These are phyloP conservation scores for Aspergillus versicolor DNA, from an alignment of 2,329 filamentous ascomycete species.

Conservation along the genomic window DNA sequence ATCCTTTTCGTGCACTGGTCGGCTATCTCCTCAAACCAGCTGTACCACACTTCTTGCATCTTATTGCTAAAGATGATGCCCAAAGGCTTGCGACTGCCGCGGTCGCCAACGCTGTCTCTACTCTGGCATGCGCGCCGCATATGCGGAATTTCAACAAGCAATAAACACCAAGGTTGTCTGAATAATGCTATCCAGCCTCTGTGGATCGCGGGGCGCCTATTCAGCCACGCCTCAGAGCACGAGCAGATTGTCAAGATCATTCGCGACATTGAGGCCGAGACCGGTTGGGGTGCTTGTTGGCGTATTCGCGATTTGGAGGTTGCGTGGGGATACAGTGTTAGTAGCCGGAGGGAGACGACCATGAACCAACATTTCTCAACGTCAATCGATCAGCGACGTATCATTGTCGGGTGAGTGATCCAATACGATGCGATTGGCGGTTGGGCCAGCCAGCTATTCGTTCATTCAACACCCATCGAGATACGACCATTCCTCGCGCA, in stretches of 20 bases:
- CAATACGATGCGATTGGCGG: too few relatives aligned
- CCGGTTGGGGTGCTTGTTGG: slow-evolving; percentile 56
- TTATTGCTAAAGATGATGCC: slow-evolving; percentile 51
- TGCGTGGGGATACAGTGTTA: slow-evolving; percentile 28
- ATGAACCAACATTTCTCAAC: background rate
- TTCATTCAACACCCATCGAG: slow-evolving; percentile 18
- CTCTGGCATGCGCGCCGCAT: slow-evolving; percentile 58
- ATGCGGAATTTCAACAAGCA: slow-evolving; percentile 57
- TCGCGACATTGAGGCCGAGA: slow-evolving; percentile 51
- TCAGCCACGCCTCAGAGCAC: slow-evolving; percentile 52
- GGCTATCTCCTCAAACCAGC: slow-evolving; percentile 57
- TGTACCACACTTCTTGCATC: slow-evolving; percentile 58
- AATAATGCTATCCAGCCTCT: slow-evolving; percentile 61
- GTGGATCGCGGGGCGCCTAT: slow-evolving; percentile 55
- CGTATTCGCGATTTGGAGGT: slow-evolving; percentile 53
- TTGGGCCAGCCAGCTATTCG: background rate
- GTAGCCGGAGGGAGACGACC: slow-evolving; percentile 13
- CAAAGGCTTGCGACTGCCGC: slow-evolving; percentile 25
- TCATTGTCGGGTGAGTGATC: background rate
- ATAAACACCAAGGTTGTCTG: slow-evolving; percentile 55
- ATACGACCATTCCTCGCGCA: slow-evolving; percentile 25
- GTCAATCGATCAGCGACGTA: background rate
- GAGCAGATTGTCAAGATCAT: slow-evolving; percentile 39
- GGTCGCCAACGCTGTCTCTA: slow-evolving; percentile 35
- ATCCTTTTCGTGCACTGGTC: slow-evolving; percentile 56